Percentiles rank a stretch among this genome's conserved stretches.
phyloP scores from a whole-genome alignment of 148 eudicot species.

The Fagopyrum esculentum region DNA sequence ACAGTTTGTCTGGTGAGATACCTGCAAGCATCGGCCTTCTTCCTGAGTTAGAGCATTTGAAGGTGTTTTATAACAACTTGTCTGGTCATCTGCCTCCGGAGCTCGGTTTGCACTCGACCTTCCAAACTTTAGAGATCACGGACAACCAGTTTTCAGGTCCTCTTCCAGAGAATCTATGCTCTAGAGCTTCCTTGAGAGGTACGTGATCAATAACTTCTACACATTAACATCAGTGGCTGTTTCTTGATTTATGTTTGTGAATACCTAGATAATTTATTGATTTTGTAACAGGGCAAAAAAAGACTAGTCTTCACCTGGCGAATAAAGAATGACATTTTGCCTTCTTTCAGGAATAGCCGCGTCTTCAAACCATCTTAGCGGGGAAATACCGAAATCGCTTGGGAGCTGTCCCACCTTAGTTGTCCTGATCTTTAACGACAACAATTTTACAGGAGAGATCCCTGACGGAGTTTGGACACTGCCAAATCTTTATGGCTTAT shows the following conservation, averaged over 20 bases:
- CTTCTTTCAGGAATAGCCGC: constrained; percentile 34
- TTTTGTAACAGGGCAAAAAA: no score
- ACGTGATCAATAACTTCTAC: neutral
- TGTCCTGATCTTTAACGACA: constrained; percentile 33
- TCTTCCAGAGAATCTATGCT: constrained; percentile 56
- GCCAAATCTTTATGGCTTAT: constrained; percentile 20
- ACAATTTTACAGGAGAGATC: constrained; percentile 48
- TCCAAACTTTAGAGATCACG: constrained; percentile 41
- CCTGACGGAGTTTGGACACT: constrained; percentile 51
- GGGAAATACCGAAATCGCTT: constrained; percentile 52
- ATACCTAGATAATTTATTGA: no score
- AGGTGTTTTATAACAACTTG: constrained; percentile 36
- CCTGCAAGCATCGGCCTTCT: constrained; percentile 39
- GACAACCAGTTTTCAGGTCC: constrained; percentile 57
- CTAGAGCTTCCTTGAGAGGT: constrained; percentile 28
- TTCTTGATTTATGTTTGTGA: neutral
- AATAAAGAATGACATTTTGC: neutral
- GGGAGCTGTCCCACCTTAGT: constrained; percentile 32
- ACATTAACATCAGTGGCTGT: neutral
- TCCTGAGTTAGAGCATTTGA: constrained; percentile 25
- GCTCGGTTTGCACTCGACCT: constrained; percentile 50
- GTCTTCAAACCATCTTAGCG: constrained; percentile 41
- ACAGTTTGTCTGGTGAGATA: constrained; percentile 35
- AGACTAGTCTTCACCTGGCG: neutral
- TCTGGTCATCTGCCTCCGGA: constrained; percentile 53